Base-by-base conservation (phyloP, 148 eudicot species). In the Rhododendron simsii region DNA sequence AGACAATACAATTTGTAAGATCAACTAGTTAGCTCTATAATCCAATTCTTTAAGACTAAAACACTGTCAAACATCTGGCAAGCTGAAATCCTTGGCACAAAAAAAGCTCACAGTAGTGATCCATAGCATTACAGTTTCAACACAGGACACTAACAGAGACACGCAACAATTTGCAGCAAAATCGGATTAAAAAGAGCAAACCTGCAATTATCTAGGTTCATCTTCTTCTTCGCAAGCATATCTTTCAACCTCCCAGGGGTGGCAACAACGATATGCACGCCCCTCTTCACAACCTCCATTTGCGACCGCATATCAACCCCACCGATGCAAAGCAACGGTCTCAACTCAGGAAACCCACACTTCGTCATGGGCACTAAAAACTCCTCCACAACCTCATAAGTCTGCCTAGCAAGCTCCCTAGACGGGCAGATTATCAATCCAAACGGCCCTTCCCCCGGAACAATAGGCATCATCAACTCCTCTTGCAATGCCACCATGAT, bases 221-320 rank as follows among this genome's bases (percentile, higher is more conserved):
- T 93, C 87, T 85, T 93, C 90, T 93, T 93, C 90, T 96, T 96
- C 3, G 95, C 96, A 61, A 96, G 93, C 92, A 95, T 82, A 63
- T 96, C 99, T 92, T 96, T 96, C 57, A 96, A 88, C 89, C 98
- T 90, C 53, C 98, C 98, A n/a, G 98, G 98, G 86, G 99, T 96
- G 81, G 99, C 99, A 88, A 96, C 96, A 63, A 96, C 99, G 8
- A 95, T 96, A 87, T 96, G 99, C 39, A 96, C 98, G 65, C 99
- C 98, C 84, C 74, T 92, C 87, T 91, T 94, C 59, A 95, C 96
- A 77, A 92, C 85, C 45, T 96, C 99, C 59, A 96, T 61, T 78
- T 96, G 98, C 0, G 95, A 89, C 69, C 90, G 87, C 98, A 95
- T 93, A 87, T 96, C 98, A 51, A 96, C 92, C 37, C 99, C 98